phyloP scores from a whole-genome alignment of 2,329 filamentous ascomycete species.

The Clonostachys chloroleuca region DNA sequence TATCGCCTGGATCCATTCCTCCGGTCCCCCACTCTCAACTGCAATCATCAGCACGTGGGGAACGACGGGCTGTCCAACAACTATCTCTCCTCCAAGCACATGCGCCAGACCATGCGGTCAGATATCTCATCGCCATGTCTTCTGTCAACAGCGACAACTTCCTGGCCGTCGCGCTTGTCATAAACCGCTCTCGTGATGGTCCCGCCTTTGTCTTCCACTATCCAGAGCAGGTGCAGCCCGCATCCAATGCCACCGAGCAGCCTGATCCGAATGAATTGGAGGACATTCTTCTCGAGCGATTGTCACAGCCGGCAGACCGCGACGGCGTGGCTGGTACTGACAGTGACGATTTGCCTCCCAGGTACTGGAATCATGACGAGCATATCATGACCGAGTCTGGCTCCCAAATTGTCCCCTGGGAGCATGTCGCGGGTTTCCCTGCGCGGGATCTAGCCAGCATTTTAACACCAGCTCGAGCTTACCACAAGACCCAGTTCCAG shows the following conservation, averaged over 20 bases:
- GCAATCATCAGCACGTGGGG: no score
- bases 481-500: slow-evolving; percentile 80
- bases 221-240: slow-evolving; percentile 51
- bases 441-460: slow-evolving; percentile 78
- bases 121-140: slow-evolving; percentile 29
- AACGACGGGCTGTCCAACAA: no score
- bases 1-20: no score
- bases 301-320: slow-evolving; percentile 27
- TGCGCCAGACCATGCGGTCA: no score
- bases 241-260: slow-evolving; percentile 23
- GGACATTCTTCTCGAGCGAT: slow-evolving; percentile 43
- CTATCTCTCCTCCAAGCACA: no score
- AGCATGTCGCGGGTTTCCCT: slow-evolving; percentile 68
- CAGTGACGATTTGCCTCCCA: slow-evolving; percentile 32
- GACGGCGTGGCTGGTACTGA: slow-evolving; percentile 16
- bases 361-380: slow-evolving; percentile 47
- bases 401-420: slow-evolving; percentile 60
- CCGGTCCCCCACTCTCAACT: no score
- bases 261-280: slow-evolving; percentile 38
- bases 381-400: slow-evolving; percentile 52
- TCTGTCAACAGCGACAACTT: slow-evolving; percentile 50
- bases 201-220: slow-evolving; percentile 86
- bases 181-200: slow-evolving; percentile 71
- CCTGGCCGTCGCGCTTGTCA: slow-evolving; percentile 69
- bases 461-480: slow-evolving; percentile 68